Percentiles rank a stretch among this genome's conserved stretches.
Evolutionary conservation across 768 basidiomycete genomes (phyloP).

Genomic region (Pleurotus sapidus): DNA sequence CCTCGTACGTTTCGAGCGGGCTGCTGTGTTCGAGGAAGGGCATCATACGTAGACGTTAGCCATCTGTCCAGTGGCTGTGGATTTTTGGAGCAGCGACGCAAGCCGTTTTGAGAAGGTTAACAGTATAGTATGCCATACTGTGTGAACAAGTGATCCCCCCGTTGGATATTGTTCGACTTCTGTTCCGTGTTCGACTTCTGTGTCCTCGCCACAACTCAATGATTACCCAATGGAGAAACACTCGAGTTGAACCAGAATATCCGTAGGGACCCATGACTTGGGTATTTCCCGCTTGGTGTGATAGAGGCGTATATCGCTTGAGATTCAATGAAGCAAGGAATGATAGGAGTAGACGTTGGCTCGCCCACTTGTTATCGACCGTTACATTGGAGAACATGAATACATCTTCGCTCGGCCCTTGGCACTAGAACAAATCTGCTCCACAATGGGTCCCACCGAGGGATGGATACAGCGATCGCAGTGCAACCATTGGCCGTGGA

Average conservation of each 20-base stretch:
- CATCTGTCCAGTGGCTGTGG: too few relatives aligned
- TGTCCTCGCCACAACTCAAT: too few relatives aligned
- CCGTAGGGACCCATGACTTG: constrained; percentile 4
- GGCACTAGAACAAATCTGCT: not conserved
- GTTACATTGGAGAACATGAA: not conserved
- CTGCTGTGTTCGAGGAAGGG: too few relatives aligned
- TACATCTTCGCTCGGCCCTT: not conserved
- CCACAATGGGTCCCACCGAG: not conserved
- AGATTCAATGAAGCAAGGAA: not conserved
- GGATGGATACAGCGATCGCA: not conserved
- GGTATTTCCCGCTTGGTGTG: constrained; percentile 4
- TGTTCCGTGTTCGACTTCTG: too few relatives aligned
- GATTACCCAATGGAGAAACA: not conserved
- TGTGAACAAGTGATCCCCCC: too few relatives aligned
- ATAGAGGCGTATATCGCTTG: constrained; percentile 3
- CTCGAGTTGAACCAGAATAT: too few relatives aligned
- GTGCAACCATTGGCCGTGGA: not conserved
- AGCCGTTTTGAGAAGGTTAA: too few relatives aligned
- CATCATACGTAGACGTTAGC: too few relatives aligned
- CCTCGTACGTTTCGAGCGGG: not conserved
- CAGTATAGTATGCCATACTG: too few relatives aligned
- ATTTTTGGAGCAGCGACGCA: too few relatives aligned
- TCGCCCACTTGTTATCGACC: not conserved
- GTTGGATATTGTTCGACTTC: not conserved
- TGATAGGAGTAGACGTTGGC: not conserved